Percentiles rank a stretch among this genome's conserved stretches.
Evolutionary conservation across 1,139 yeast genomes (phyloP).

Genomic region (Suhomyces ambrosiae): DNA sequence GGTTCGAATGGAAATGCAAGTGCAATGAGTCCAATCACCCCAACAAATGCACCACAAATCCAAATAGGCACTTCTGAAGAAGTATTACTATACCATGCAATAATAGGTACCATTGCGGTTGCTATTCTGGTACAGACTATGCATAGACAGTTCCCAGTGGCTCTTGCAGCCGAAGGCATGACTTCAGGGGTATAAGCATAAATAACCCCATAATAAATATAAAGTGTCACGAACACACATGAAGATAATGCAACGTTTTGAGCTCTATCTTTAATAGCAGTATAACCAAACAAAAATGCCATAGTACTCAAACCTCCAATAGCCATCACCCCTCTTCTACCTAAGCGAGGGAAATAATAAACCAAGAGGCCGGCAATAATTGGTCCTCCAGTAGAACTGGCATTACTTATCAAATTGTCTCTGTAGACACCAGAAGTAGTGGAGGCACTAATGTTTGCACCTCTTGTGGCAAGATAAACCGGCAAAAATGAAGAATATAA

Average conservation of each 20-base stretch:
- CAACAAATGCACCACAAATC: constrained; percentile 60
- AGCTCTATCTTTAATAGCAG: constrained; percentile 52
- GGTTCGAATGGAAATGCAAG: constrained; percentile 54
- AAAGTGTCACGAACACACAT: constrained; percentile 50
- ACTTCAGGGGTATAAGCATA: constrained; percentile 65
- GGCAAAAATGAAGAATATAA: constrained; percentile 43
- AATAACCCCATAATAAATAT: constrained; percentile 55
- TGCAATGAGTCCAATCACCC: constrained; percentile 45
- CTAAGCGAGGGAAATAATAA: constrained; percentile 47
- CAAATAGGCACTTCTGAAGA: constrained; percentile 53
- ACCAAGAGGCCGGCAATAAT: constrained; percentile 48
- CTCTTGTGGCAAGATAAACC: constrained; percentile 39
- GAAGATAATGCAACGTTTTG: constrained; percentile 57
- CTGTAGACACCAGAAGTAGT: constrained; percentile 47
- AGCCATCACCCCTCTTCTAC: constrained; percentile 58
- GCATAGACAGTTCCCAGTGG: constrained; percentile 58
- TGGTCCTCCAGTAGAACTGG: constrained; percentile 59
- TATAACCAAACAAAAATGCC: constrained; percentile 59
- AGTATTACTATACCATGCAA: constrained; percentile 50
- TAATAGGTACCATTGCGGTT: constrained; percentile 54
- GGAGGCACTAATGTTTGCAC: constrained; percentile 39
- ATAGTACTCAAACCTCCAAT: constrained; percentile 55
- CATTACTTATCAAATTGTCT: constrained; percentile 53
- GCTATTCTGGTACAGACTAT: constrained; percentile 48
- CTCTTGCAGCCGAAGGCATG: constrained; percentile 56